Base-by-base conservation (phyloP, 495 filamentous ascomycete species). In the Neohortaea acidophila region DNA sequence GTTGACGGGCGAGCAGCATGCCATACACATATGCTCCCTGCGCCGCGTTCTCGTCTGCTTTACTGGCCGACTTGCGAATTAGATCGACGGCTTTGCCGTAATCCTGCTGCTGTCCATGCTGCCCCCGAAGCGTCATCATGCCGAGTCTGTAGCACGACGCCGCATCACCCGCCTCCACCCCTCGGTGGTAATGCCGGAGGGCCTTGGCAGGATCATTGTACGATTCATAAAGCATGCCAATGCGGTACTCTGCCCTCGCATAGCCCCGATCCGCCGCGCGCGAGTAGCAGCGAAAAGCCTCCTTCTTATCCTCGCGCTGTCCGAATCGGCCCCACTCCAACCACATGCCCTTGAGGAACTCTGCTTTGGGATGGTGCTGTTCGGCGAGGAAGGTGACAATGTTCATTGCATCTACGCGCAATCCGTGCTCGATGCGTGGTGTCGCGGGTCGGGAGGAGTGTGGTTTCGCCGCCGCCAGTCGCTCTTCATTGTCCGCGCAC, bases 281-380 rank as follows among this genome's bases (percentile, higher is more conserved):
- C 35, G 71, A 72, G 60, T 94, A 97, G 49, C 74, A 78, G 32
- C 75, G 58, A 56, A 86, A 96, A 13, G 89, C 89, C 59, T 94
- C 87, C 49, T 86, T 85, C 59, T 91, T 94, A 63, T 96, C 87
- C 42, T 81, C 64, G 14, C 81, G 74, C 46, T 73, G 72, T 15
- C 81, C 83, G 57, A 94, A 96, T 57, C 94, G 94, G 41, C 89
- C 89, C 63, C 96, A 96, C 57, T 97, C 89, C 22, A 93, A 67
- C 91, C 89, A 96, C 70, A 89, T 94, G 38, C 82, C 83, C 56
- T 75, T 77, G 65, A 97, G 83, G 54, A 94, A 96, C 47, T 85
- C 77, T 4, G 91, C 89, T 53, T 87, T 85, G 33, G 89, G 89
- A 50, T 97, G 89, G 44, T 76, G 73, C 59, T 97, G 89, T 25